These are phyloP conservation scores for Salvia hispanica DNA, from an alignment of 257 asterid species.

Conservation along the genomic window DNA sequence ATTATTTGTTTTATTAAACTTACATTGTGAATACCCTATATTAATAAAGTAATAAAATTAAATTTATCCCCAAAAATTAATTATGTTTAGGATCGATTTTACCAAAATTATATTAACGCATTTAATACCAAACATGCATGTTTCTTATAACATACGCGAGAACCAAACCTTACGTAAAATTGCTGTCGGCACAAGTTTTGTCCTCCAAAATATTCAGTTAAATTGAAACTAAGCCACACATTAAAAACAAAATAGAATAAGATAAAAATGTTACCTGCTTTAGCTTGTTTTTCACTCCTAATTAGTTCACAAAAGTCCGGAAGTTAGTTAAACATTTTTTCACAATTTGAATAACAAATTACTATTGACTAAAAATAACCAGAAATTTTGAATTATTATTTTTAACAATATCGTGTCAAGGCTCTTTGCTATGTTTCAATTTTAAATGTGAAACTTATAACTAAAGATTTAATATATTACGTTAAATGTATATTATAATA, in stretches of 20 bases:
- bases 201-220: conserved; percentile 12
- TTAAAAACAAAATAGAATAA: background rate
- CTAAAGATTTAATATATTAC: background rate
- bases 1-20: too few relatives aligned
- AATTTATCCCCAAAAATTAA: too few relatives aligned
- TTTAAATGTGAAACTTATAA: background rate
- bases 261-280: conserved; percentile 25
- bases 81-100: background rate
- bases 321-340: conserved; percentile 40
- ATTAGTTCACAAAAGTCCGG: conserved; percentile 38
- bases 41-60: too few relatives aligned
- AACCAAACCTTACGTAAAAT: conserved; percentile 28
- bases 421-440: background rate
- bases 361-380: too few relatives aligned
- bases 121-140: background rate
- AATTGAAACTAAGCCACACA: background rate
- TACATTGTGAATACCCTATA: too few relatives aligned
- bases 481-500: background rate
- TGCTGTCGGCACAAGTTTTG: conserved; percentile 35
- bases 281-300: conserved; percentile 34
- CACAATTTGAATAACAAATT: background rate
- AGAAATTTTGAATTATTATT: too few relatives aligned
- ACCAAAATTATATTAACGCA: background rate
- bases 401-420: background rate
- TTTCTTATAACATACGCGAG: conserved; percentile 32